Percentiles rank a stretch among this genome's conserved stretches.
Evolutionary conservation across 75 land plant genomes (phyloP).

Genomic region (Cupressus sempervirens): DNA sequence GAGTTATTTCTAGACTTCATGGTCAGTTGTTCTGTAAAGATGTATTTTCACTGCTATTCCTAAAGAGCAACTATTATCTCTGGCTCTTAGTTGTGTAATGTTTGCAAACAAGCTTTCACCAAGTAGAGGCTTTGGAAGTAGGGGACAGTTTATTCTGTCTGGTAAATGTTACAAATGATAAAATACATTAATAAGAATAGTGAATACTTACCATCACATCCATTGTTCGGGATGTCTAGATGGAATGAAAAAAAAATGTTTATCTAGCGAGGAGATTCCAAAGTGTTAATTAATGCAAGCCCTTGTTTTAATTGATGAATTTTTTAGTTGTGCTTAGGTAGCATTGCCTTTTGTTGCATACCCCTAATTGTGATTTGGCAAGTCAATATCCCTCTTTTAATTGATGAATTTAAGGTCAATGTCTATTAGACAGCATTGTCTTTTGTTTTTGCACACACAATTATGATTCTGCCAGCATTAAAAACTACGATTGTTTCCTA

Average conservation of each 20-base stretch:
- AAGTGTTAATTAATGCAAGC: background rate
- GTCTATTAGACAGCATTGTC: background rate
- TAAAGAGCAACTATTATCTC: background rate
- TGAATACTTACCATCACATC: background rate
- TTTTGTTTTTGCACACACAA: background rate
- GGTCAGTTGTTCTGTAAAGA: background rate
- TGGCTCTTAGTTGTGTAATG: background rate
- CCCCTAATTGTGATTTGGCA: no score
- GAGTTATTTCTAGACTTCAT: background rate
- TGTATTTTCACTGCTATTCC: background rate
- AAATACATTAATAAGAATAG: background rate
- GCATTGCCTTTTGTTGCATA: no score
- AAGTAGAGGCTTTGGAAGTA: background rate
- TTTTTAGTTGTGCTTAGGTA: background rate
- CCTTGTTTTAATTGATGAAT: background rate
- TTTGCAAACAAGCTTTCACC: background rate
- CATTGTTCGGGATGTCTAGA: background rate
- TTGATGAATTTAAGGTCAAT: background rate
- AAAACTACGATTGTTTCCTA: background rate
- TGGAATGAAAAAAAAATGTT: background rate
- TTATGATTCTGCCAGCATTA: background rate
- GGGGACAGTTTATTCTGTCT: background rate
- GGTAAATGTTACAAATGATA: background rate
- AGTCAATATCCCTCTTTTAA: background rate
- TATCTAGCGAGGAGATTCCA: background rate